phyloP scores from a whole-genome alignment of 306 rosid species.

The apple (Malus domestica) region DNA sequence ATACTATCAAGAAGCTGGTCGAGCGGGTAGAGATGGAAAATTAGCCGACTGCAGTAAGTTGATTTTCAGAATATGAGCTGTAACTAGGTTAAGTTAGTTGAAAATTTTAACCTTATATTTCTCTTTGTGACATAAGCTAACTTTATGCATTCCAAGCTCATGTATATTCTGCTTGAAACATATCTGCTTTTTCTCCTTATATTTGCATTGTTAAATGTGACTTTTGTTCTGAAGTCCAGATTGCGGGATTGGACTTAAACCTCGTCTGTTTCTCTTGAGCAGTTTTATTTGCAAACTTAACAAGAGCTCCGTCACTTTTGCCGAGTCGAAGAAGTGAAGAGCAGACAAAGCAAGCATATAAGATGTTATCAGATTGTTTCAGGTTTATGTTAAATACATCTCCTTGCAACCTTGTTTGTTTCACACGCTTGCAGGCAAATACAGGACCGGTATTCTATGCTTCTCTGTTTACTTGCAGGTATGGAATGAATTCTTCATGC shows the following conservation, averaged over 20 bases:
- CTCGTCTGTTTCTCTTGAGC: constrained; percentile 18
- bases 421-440: background rate
- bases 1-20: constrained; percentile 95
- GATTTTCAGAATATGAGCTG: background rate
- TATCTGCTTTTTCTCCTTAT: background rate
- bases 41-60: constrained; percentile 81
- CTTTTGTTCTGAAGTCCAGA: background rate
- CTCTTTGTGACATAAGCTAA: background rate
- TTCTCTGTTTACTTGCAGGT: constrained; percentile 37
- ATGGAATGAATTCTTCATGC: constrained; percentile 72
- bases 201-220: background rate
- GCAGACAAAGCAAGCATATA: constrained; percentile 64
- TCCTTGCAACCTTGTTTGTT: constrained; percentile 5
- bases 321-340: constrained; percentile 72
- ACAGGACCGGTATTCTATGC: background rate
- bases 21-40: constrained; percentile 96
- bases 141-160: background rate
- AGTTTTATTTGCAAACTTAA: constrained; percentile 76
- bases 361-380: constrained; percentile 87
- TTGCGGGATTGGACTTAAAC: background rate
- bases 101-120: background rate
- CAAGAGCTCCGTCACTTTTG: constrained; percentile 76
- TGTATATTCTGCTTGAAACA: background rate
- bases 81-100: background rate
- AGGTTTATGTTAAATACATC: constrained; percentile 45